Conservation (phyloP, 192 early-diverging fungal species). For the Coemansia sp. region DNA sequence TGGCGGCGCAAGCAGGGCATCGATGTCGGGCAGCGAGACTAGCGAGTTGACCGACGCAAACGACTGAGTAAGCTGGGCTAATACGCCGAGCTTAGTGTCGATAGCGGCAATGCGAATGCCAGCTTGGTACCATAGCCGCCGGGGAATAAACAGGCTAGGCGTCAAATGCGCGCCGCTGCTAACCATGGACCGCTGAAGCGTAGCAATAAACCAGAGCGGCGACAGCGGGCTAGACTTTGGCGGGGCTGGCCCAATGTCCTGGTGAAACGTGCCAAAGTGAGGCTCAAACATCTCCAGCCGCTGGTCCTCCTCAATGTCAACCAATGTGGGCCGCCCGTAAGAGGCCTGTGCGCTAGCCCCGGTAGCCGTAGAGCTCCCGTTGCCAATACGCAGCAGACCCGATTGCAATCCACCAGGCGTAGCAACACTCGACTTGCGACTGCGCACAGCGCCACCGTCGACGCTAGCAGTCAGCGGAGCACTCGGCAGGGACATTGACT, state of each 20-base stretch:
- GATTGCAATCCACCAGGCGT: slow-evolving; percentile 10
- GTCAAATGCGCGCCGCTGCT: slow-evolving; percentile 47
- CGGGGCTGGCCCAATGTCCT: slow-evolving; percentile 42
- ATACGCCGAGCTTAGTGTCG: slow-evolving; percentile 50
- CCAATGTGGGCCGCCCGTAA: slow-evolving; percentile 38
- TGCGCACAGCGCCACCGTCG: slow-evolving; percentile 21
- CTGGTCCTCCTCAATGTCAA: slow-evolving; percentile 52
- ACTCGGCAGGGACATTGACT: slow-evolving; percentile 18
- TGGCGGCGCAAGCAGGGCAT: slow-evolving; percentile 17
- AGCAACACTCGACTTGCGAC: slow-evolving; percentile 48
- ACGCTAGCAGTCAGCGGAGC: slow-evolving; percentile 27
- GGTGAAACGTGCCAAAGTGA: slow-evolving; percentile 50
- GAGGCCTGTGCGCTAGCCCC: slow-evolving; percentile 2
- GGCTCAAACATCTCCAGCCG: slow-evolving; percentile 52
- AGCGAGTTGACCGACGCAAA: slow-evolving; percentile 37
- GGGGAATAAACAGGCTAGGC: slow-evolving; percentile 45
- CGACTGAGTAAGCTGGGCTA: slow-evolving; percentile 47
- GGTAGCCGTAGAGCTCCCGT: background rate
- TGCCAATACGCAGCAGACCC: background rate
- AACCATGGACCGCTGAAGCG: slow-evolving; percentile 51
- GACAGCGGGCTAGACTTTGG: slow-evolving; percentile 48
- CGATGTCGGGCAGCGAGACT: slow-evolving; percentile 32
- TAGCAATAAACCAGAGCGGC: slow-evolving; percentile 50
- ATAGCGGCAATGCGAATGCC: slow-evolving; percentile 54
- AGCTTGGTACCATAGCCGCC: slow-evolving; percentile 53